Conservation (phyloP, 1,284 basidiomycete species). For the Ganoderma lingzhi region DNA sequence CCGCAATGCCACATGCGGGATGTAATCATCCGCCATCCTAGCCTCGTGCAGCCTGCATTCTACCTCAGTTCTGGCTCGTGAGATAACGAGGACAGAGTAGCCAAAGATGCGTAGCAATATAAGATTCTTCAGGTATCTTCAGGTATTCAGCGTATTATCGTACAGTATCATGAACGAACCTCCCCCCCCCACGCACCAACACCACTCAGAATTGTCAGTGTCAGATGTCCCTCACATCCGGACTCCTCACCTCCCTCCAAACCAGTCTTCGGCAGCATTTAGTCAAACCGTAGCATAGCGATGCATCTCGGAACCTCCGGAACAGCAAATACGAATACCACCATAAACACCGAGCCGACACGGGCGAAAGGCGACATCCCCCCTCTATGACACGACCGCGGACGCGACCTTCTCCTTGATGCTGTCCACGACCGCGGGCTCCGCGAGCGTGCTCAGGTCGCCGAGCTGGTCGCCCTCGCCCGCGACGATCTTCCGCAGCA, state of each 20-base stretch:
- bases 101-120: background rate
- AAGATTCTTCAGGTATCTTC: slow-evolving; percentile 16
- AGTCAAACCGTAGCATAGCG: slow-evolving; percentile 6
- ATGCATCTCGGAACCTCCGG: background rate
- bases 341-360: slow-evolving; percentile 3
- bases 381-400: background rate
- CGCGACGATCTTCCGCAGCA: slow-evolving; percentile 95
- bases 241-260: background rate
- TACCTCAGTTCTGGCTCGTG: no score
- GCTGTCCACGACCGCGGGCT: slow-evolving; percentile 83
- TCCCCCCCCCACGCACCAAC: background rate
- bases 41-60: background rate
- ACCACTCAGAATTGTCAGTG: background rate
- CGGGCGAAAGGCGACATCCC: background rate
- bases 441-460: slow-evolving; percentile 91
- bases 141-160: slow-evolving; percentile 19
- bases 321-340: slow-evolving; percentile 6
- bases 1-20: no score
- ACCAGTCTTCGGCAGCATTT: background rate
- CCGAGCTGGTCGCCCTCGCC: slow-evolving; percentile 94
- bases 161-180: slow-evolving; percentile 13
- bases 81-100: background rate
- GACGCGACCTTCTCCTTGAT: slow-evolving; percentile 80
- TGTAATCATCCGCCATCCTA: no score
- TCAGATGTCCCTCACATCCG: background rate